These are phyloP conservation scores for Nepenthes gracilis DNA, from an alignment of 148 eudicot species.

Conservation along the genomic window DNA sequence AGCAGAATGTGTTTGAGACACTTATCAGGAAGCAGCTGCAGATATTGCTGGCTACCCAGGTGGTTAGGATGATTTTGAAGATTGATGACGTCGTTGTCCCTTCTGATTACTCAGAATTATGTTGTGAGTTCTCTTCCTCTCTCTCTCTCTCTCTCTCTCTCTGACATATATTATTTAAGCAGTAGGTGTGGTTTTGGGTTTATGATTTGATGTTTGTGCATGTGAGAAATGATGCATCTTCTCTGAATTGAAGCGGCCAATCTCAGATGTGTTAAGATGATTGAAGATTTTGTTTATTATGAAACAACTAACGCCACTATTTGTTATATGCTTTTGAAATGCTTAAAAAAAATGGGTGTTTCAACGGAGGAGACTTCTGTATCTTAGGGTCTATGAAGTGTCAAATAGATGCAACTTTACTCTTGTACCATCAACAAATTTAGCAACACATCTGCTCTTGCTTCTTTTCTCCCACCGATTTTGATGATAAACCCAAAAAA, in stretches of 20 bases:
- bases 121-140: background rate
- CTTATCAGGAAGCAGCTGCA: slow-evolving; percentile 93
- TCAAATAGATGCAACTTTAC: no score
- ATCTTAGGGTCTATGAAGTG: no score
- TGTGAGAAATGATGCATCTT: no score
- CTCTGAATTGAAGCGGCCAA: no score
- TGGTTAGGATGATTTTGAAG: slow-evolving; percentile 95
- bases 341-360: no score
- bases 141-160: no score
- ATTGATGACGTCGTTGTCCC: slow-evolving; percentile 89
- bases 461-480: background rate
- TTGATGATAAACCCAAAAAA: background rate
- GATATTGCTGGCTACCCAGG: slow-evolving; percentile 86
- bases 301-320: no score
- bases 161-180: no score
- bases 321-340: no score
- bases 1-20: slow-evolving; percentile 91
- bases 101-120: slow-evolving; percentile 43
- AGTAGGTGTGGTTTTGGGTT: background rate
- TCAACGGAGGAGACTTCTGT: no score
- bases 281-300: no score
- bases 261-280: no score
- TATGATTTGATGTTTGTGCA: background rate
- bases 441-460: slow-evolving; percentile 2
- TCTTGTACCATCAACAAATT: background rate